A percentile compares a stretch with the other conserved stretches of the same genome.
Evolutionary conservation across 169 alveolate genomes (phyloP).

Genomic region (Eimeria falciformis): DNA sequence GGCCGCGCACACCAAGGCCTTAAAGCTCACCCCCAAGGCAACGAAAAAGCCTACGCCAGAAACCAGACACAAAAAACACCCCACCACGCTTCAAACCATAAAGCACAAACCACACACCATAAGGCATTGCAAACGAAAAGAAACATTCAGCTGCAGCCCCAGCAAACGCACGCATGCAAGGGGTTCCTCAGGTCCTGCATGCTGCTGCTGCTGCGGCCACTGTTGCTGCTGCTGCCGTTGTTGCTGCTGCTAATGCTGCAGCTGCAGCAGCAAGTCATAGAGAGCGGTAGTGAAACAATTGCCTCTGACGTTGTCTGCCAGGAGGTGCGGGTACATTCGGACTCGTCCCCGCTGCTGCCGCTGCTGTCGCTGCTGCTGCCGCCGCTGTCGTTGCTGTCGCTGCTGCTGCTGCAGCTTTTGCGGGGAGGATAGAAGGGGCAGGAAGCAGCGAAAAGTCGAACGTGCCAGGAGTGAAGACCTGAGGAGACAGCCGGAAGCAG

Average conservation of each 20-base stretch:
- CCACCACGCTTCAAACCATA: not conserved
- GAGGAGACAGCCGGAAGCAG: not conserved
- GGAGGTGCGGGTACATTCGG: not conserved
- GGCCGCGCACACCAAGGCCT: too few species aligned
- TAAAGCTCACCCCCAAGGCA: too few species aligned
- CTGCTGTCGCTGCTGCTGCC: not conserved
- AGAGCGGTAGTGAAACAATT: not conserved
- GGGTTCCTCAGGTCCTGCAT: too few species aligned
- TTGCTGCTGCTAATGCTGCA: not conserved
- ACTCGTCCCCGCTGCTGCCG: not conserved
- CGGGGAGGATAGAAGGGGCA: not conserved
- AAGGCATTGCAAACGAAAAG: not conserved
- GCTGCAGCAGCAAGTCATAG: not conserved
- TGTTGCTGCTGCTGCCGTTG: not conserved
- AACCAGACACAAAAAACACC: too few species aligned
- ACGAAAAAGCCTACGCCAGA: too few species aligned
- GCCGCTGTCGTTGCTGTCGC: not conserved
- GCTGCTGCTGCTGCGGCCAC: too few species aligned
- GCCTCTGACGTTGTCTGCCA: not conserved
- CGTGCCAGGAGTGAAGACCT: conserved; percentile 2
- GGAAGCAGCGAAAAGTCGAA: not conserved
- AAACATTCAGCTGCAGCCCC: too few species aligned
- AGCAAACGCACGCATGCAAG: too few species aligned
- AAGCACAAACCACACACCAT: not conserved
- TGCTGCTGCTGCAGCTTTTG: not conserved